Evolutionary conservation across 352 stramenopile species (phyloP).

Genomic region (Phytophthora pinifolia): DNA sequence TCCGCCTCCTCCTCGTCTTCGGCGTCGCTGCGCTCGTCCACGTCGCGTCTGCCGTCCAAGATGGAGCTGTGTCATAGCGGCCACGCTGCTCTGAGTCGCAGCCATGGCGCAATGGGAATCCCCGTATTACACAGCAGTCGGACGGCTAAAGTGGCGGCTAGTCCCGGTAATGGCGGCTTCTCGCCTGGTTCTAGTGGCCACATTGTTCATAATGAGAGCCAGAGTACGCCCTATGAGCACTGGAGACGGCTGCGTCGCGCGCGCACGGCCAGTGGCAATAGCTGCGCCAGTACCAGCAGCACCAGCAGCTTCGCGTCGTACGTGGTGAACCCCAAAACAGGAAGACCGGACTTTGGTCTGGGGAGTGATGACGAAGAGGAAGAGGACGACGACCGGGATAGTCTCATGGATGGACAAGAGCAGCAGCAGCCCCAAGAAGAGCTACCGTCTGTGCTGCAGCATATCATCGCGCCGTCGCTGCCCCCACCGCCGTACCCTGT

Average conservation of each 20-base stretch:
- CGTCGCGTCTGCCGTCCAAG: constrained; percentile 20
- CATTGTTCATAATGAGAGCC: constrained; percentile 4
- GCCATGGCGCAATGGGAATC: constrained; percentile 29
- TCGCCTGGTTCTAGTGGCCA: constrained; percentile 19
- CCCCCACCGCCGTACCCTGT: constrained; percentile 72
- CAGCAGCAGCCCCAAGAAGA: constrained; percentile 13
- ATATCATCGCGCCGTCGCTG: constrained; percentile 55
- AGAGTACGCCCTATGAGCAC: constrained; percentile 35
- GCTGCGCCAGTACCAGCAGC: constrained; percentile 58
- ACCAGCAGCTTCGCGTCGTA: constrained; percentile 54
- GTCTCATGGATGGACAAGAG: constrained; percentile 20
- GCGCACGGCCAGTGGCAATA: constrained; percentile 70
- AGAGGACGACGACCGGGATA: constrained; percentile 23
- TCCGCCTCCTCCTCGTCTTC: constrained; percentile 4
- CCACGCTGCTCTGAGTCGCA: constrained; percentile 20
- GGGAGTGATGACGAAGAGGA: constrained; percentile 35
- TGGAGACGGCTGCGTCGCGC: constrained; percentile 43
- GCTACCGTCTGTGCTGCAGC: constrained; percentile 34
- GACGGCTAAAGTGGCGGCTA: constrained; percentile 26
- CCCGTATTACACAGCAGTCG: constrained; percentile 53
- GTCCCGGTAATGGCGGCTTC: constrained; percentile 13
- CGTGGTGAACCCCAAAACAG: constrained; percentile 45
- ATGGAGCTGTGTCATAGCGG: constrained; percentile 22
- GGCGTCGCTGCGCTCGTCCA: constrained; percentile 20
- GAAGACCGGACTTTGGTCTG: constrained; percentile 42